These are phyloP conservation scores for Alternaria burnsii DNA, from an alignment of 2,329 filamentous ascomycete genomes.

Conservation along the genomic window DNA sequence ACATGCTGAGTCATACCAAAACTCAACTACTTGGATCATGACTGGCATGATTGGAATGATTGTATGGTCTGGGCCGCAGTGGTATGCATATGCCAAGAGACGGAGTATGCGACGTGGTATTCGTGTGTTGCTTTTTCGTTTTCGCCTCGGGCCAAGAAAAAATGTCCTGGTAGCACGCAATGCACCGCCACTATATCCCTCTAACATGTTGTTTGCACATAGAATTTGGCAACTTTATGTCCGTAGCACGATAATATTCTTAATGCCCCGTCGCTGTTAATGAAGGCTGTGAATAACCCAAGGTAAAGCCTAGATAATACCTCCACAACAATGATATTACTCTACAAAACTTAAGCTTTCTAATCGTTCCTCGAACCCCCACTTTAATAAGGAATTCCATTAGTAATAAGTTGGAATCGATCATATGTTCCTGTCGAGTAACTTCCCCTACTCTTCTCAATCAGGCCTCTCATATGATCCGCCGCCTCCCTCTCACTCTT, in stretches of 20 bases:
- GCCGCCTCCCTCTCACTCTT: constrained; percentile 92
- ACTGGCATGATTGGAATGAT: not conserved
- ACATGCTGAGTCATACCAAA: not conserved
- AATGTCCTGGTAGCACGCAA: not conserved
- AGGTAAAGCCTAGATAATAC: too few species aligned
- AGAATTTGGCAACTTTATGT: not conserved
- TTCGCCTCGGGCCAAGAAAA: not conserved
- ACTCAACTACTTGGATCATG: not conserved
- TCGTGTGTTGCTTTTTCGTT: not conserved
- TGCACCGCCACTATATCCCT: not conserved
- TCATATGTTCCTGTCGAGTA: constrained; percentile 96
- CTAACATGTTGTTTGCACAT: not conserved
- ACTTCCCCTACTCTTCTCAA: constrained; percentile 89
- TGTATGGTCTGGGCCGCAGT: not conserved
- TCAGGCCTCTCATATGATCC: constrained; percentile 88
- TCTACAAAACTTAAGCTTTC: not conserved
- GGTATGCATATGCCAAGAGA: not conserved
- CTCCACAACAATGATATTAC: not conserved
- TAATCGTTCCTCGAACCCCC: not conserved
- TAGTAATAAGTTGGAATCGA: constrained; percentile 96
- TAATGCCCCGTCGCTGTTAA: not conserved
- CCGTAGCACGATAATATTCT: not conserved
- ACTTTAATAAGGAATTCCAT: constrained; percentile 88
- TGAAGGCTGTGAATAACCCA: not conserved
- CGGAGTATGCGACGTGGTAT: not conserved